phyloP scores from a whole-genome alignment of 139 green algal species.

The Closterium sp. region DNA sequence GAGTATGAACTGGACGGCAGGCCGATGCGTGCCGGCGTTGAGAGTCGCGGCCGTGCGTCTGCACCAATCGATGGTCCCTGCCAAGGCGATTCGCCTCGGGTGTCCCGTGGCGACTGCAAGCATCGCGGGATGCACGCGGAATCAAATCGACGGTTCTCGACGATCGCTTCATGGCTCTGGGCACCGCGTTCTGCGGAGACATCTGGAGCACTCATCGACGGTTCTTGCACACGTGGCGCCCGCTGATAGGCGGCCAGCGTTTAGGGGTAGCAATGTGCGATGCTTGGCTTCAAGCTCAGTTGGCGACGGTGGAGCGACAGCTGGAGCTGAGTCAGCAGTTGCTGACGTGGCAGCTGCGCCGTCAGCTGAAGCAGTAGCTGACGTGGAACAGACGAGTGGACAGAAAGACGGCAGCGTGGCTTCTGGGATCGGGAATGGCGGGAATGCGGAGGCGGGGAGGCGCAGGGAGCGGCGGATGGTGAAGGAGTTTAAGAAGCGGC shows the following conservation, averaged over 20 bases:
- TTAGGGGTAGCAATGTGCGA: background rate
- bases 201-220: background rate
- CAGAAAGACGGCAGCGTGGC: background rate
- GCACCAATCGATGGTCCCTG: background rate
- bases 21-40: background rate
- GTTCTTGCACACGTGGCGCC: background rate
- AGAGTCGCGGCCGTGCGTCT: background rate
- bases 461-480: background rate
- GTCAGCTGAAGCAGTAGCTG: background rate
- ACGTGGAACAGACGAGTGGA: background rate
- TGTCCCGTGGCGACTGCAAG: background rate
- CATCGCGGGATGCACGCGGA: background rate
- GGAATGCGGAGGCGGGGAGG: background rate
- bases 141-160: background rate
- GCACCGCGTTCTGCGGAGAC: background rate
- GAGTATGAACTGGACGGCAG: background rate
- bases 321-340: background rate
- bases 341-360: background rate
- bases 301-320: background rate
- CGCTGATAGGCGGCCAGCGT: background rate
- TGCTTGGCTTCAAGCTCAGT: background rate
- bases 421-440: background rate
- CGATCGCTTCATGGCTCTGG: background rate
- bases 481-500: constrained; percentile 10
- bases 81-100: background rate